phyloP scores from a whole-genome alignment of 192 early-diverging fungal genomes.

The Coemansia sp. region DNA sequence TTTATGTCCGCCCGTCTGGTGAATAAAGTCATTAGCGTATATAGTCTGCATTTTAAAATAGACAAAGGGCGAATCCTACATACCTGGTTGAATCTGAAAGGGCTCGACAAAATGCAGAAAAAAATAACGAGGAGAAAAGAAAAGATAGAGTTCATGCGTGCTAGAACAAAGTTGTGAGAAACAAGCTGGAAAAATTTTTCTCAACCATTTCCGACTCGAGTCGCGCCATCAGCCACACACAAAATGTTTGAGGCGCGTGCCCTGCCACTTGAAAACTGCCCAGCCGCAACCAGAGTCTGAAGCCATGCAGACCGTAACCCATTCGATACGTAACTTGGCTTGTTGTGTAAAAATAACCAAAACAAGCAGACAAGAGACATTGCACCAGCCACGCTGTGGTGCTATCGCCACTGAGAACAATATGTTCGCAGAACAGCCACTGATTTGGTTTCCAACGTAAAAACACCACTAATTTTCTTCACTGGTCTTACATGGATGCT shows the following conservation, averaged over 20 bases:
- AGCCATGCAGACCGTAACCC: background rate
- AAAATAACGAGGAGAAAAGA: background rate
- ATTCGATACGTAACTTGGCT: background rate
- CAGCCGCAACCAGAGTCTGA: background rate
- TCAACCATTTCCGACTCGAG: background rate
- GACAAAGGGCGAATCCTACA: background rate
- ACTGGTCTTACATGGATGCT: background rate
- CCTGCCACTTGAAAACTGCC: no score
- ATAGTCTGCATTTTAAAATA: background rate
- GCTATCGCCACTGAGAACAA: background rate
- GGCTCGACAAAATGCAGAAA: background rate
- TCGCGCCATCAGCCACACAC: background rate
- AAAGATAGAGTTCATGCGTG: background rate
- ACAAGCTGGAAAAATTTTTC: background rate
- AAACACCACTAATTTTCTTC: background rate
- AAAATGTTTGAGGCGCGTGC: no score
- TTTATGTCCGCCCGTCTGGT: constrained; percentile 55
- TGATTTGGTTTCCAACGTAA: background rate
- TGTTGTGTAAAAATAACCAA: background rate
- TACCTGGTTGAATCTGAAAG: background rate
- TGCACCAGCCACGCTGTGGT: background rate
- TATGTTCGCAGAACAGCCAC: background rate
- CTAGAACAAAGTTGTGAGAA: background rate
- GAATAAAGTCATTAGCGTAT: constrained; percentile 36
- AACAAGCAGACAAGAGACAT: background rate